A percentile compares a stretch with the other conserved stretches of the same genome.
These are phyloP conservation scores for Solanum hybrid DNA, from an alignment of 305 asterid species.

Conservation along the genomic window DNA sequence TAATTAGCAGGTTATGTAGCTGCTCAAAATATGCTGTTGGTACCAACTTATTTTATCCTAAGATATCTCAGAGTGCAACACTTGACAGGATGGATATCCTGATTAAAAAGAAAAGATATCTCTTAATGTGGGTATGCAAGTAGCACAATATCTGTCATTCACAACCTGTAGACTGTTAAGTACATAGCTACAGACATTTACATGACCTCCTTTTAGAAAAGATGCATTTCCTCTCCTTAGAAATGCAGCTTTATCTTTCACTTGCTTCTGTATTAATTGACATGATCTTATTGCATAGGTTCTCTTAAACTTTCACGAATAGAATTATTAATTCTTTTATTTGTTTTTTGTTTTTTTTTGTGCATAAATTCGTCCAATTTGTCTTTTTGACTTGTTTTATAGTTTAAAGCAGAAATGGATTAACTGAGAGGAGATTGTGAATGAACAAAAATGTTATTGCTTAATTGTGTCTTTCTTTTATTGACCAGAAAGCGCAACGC, in stretches of 20 bases:
- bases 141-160: neutral
- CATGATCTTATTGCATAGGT: neutral
- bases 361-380: neutral
- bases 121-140: neutral
- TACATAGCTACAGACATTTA: neutral
- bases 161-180: neutral
- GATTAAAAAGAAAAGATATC: neutral
- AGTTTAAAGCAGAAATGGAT: neutral
- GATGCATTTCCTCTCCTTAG: neutral
- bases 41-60: neutral
- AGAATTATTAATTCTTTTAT: neutral
- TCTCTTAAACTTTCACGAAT: neutral
- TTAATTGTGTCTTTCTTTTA: neutral
- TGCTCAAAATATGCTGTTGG: neutral
- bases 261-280: neutral
- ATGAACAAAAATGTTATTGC: neutral
- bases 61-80: neutral
- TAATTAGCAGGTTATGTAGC: neutral
- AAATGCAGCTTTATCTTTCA: neutral
- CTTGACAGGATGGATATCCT: neutral
- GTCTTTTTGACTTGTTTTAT: neutral
- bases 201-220: neutral
- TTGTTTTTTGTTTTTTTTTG: neutral
- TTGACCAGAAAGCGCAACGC: constrained; percentile 76
- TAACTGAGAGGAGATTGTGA: neutral